phyloP scores from a whole-genome alignment of 2,329 filamentous ascomycete species.

The Alternaria solani region DNA sequence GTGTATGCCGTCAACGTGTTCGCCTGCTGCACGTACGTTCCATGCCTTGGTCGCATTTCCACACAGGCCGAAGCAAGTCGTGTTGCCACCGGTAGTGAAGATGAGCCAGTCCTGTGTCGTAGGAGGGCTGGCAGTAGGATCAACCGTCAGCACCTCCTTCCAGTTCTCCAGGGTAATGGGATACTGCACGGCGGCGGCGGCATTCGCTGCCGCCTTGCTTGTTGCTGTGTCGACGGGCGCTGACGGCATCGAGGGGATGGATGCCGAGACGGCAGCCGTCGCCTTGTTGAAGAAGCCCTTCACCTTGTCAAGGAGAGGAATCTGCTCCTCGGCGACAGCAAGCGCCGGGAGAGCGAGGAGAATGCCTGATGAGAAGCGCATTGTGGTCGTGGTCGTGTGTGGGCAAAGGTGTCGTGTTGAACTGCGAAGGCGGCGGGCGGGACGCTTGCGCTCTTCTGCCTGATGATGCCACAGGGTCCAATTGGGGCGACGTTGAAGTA shows the following conservation, averaged over 20 bases:
- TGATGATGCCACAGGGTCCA: slow-evolving; percentile 36
- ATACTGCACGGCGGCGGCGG: slow-evolving; percentile 62
- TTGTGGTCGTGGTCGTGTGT: slow-evolving; percentile 46
- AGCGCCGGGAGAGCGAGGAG: slow-evolving; percentile 62
- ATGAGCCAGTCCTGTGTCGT: slow-evolving; percentile 79
- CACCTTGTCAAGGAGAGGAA: slow-evolving; percentile 68
- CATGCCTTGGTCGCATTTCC: slow-evolving; percentile 67
- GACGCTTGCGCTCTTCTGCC: slow-evolving; percentile 24
- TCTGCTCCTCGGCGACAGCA: slow-evolving; percentile 63
- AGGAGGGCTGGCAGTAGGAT: slow-evolving; percentile 63
- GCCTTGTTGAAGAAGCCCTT: slow-evolving; percentile 64
- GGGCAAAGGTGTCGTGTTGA: slow-evolving; percentile 16
- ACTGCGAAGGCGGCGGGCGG: slow-evolving; percentile 9
- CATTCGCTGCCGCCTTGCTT: slow-evolving; percentile 61
- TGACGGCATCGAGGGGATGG: slow-evolving; percentile 53
- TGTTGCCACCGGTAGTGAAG: slow-evolving; percentile 77
- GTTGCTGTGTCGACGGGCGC: slow-evolving; percentile 57
- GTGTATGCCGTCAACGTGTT: not conserved
- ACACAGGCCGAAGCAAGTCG: slow-evolving; percentile 79
- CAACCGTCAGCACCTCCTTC: slow-evolving; percentile 71
- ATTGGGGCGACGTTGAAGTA: slow-evolving; percentile 15
- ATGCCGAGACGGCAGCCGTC: slow-evolving; percentile 63
- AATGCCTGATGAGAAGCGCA: slow-evolving; percentile 63
- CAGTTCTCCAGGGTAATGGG: slow-evolving; percentile 73
- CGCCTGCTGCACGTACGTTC: slow-evolving; percentile 52